phyloP scores from a whole-genome alignment of 2,329 filamentous ascomycete genomes.

The Trichophaea hybrida region DNA sequence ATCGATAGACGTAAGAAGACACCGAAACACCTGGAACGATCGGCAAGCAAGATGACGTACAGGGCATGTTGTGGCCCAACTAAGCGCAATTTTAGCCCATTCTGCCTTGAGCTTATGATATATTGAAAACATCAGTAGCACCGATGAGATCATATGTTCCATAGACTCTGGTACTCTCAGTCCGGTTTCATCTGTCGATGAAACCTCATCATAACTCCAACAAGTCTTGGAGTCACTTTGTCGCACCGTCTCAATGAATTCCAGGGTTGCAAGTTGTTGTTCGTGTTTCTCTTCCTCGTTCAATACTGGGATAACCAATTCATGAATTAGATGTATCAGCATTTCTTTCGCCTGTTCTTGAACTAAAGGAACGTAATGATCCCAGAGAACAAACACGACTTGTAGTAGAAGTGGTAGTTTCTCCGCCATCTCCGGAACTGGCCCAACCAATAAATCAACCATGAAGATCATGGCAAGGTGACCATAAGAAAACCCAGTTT shows the following conservation, averaged over 20 bases:
- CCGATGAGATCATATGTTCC: conserved; percentile 66
- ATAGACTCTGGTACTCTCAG: conserved; percentile 77
- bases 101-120: conserved; percentile 79
- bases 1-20: conserved; percentile 78
- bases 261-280: conserved; percentile 46
- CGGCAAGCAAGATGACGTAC: conserved; percentile 89
- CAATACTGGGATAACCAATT: conserved; percentile 67
- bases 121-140: conserved; percentile 72
- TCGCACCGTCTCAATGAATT: conserved; percentile 72
- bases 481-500: conserved; percentile 74
- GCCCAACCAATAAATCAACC: conserved; percentile 90
- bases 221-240: conserved; percentile 70
- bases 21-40: conserved; percentile 94
- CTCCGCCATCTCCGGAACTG: conserved; percentile 63
- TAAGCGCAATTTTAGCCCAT: conserved; percentile 79
- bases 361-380: conserved; percentile 87
- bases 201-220: conserved; percentile 90
- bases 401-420: conserved; percentile 77
- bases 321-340: conserved; percentile 93
- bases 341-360: conserved; percentile 96
- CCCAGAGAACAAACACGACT: conserved; percentile 87
- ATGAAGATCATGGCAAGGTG: conserved; percentile 86
- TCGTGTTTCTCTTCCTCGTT: conserved; percentile 55
- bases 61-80: conserved; percentile 93
- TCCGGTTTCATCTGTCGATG: conserved; percentile 53